Conservation (phyloP, 148 eudicot species). For the Chenopodium formosanum region DNA sequence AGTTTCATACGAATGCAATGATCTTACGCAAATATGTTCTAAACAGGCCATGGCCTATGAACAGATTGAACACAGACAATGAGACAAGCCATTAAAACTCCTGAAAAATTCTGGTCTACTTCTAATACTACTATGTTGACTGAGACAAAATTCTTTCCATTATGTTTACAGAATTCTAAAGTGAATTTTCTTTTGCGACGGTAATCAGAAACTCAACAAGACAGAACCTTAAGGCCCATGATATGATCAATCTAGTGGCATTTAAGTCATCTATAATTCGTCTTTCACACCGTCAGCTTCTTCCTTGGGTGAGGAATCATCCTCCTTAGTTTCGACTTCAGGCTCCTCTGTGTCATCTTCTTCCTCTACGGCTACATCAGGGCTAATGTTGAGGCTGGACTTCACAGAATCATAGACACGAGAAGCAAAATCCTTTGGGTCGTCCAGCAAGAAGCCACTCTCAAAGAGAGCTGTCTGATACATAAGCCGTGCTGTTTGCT, state of each 20-base stretch:
- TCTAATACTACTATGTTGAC: conserved; percentile 12
- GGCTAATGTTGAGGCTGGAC: conserved; percentile 62
- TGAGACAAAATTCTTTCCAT: conserved; percentile 22
- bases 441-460: conserved; percentile 71
- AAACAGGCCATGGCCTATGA: not conserved
- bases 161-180: conserved; percentile 25
- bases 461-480: conserved; percentile 95
- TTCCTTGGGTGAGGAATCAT: conserved; percentile 34
- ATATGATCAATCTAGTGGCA: not conserved
- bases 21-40: not conserved
- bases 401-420: conserved; percentile 73
- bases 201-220: not conserved
- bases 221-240: not conserved
- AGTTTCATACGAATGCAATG: not conserved
- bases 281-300: conserved; percentile 54
- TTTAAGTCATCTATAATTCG: conserved; percentile 51
- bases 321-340: conserved; percentile 51
- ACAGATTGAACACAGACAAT: not conserved
- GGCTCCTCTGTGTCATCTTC: conserved; percentile 75
- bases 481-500: conserved; percentile 72
- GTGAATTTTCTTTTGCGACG: not conserved
- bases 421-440: conserved; percentile 87
- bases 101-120: conserved; percentile 12
- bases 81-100: not conserved
- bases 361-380: conserved; percentile 76